Percentiles rank a stretch among this genome's conserved stretches.
Evolutionary conservation across 192 early-diverging fungal genomes (phyloP).

Genomic region (Gamsiella multidivaricata): DNA sequence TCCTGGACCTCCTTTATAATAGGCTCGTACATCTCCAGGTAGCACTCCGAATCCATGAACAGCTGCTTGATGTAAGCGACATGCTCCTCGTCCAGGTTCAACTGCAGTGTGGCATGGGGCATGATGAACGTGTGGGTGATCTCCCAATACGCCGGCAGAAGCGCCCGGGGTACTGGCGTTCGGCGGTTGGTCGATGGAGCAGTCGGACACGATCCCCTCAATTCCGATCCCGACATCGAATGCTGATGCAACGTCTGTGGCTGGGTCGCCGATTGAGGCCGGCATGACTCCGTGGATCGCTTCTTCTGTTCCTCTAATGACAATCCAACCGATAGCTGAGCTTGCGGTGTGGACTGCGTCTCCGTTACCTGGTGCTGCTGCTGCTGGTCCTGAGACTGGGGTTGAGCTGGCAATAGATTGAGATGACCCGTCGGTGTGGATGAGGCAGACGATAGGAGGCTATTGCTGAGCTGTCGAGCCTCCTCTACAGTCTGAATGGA

Average conservation of each 20-base stretch:
- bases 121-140: constrained; percentile 39
- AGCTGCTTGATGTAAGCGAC: constrained; percentile 21
- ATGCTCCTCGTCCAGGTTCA: constrained; percentile 17
- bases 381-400: too few species aligned
- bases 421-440: not conserved
- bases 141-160: constrained; percentile 45
- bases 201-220: too few species aligned
- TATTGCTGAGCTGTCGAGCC: not conserved
- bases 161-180: constrained; percentile 27
- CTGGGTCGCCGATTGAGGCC: too few species aligned
- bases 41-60: constrained; percentile 20
- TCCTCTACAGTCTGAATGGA: constrained; percentile 34
- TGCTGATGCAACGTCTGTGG: too few species aligned
- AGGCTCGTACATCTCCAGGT: constrained; percentile 49
- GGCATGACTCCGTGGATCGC: too few species aligned
- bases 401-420: too few species aligned
- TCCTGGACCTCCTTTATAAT: constrained; percentile 33
- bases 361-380: too few species aligned
- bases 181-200: not conserved
- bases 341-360: too few species aligned
- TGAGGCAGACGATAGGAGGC: not conserved
- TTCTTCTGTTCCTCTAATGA: too few species aligned
- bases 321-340: too few species aligned
- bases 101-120: constrained; percentile 25
- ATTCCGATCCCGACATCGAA: too few species aligned